Conservation (phyloP, 352 stramenopile species). For the Globisporangium paddicum region DNA sequence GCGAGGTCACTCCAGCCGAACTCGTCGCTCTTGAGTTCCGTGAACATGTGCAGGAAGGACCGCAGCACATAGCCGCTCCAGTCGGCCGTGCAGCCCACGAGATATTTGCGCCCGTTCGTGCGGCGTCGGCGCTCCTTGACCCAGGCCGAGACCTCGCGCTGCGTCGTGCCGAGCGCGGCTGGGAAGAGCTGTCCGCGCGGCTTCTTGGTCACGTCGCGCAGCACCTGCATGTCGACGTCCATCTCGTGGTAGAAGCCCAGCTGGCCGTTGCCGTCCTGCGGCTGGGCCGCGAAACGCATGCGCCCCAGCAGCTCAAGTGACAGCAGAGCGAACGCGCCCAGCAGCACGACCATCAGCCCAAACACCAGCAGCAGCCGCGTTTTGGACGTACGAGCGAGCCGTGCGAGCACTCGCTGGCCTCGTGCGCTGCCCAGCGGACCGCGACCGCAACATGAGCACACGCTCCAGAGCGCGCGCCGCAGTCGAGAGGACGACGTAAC, state of each 20-base stretch:
- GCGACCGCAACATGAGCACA: constrained; percentile 1
- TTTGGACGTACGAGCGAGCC: not conserved
- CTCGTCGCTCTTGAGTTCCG: constrained; percentile 51
- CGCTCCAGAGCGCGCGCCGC: not conserved
- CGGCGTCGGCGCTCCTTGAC: constrained; percentile 47
- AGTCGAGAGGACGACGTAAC: not conserved
- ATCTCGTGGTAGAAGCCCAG: constrained; percentile 81
- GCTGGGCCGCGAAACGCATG: constrained; percentile 42
- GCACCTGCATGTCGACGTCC: constrained; percentile 60
- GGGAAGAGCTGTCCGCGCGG: constrained; percentile 41
- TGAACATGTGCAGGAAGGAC: constrained; percentile 63
- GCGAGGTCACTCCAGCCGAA: constrained; percentile 63
- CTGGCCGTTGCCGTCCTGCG: constrained; percentile 35
- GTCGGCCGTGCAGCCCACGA: constrained; percentile 58
- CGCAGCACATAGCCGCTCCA: constrained; percentile 64
- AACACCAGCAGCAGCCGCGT: not conserved
- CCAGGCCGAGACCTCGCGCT: constrained; percentile 57
- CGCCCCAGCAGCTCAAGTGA: constrained; percentile 43
- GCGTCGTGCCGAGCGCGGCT: constrained; percentile 22
- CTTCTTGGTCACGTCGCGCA: constrained; percentile 29
- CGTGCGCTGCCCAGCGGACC: constrained; percentile 1
- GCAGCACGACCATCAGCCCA: constrained; percentile 18
- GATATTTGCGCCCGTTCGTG: constrained; percentile 70
- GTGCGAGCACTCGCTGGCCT: constrained; percentile 2
- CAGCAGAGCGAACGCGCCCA: constrained; percentile 22